Base-by-base conservation (phyloP, 2,329 filamentous ascomycete genomes). In the Calonectria leucothoes region DNA sequence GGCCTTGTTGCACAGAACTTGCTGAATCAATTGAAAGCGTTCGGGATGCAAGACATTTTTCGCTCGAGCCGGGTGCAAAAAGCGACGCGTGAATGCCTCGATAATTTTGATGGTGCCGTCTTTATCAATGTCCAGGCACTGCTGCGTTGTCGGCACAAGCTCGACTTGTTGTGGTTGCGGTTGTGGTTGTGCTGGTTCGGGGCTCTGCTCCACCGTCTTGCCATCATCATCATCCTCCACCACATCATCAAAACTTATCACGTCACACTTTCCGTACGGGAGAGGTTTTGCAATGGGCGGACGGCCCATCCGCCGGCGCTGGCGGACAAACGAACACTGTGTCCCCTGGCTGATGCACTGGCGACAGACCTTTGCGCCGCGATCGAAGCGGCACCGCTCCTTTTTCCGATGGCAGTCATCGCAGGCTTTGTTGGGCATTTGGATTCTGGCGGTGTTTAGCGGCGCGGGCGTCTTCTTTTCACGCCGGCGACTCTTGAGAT, bases 361-460 rank as follows among this genome's bases (percentile, higher is more conserved):
- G 6, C 39, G 37, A 20, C 59, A 64, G 23, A 39, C 37, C 20
- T 48, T 31, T 17, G 17, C 37, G 17, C 59, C 39, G 2, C 37
- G 39, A 39, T 64, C 59, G 37, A 64, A 64, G 59, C 7, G n/a
- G 29, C 59, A 64, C 11, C 59, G 25, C 12, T 64, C 59, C 27
- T 64, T 64, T 33, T 64, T 64, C 17, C 39, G 59, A n/a, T 64
- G 20, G 39, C 59, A 64, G 8, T 64, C 39, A 29, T 64, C 59
- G 39, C 59, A 64, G 39, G 59, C 59, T 48, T 64, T 64, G 10
- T 39, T 17, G 23, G 27, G 25, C 59, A 64, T 64, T 64, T 61
- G 23, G 23, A 29, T 20, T 8, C 7, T 27, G 23, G 23, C 17
- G 14, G 33, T 15, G 48, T 12, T 27, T 15, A 12, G 14, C 2